Conservation (phyloP, 139 green algal species). For the Prasinococcaceae sp. region DNA sequence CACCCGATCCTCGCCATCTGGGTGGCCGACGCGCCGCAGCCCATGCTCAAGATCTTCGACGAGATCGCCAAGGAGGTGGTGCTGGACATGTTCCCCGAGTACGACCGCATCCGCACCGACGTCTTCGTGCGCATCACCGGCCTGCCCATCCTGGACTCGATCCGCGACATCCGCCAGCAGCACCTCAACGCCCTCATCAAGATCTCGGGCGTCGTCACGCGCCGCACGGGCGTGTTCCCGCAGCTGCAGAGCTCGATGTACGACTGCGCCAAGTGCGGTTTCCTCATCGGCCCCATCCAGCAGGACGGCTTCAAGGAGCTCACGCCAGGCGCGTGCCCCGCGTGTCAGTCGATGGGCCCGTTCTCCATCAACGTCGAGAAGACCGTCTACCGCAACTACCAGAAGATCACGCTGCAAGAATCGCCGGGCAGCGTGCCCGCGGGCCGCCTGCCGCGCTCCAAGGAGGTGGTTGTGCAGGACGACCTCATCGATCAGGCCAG, state of each 20-base stretch:
- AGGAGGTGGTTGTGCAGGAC: conserved; percentile 89
- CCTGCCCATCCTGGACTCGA: conserved; percentile 72
- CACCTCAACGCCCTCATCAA: conserved; percentile 79
- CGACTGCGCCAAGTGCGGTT: conserved; percentile 76
- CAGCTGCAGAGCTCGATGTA: conserved; percentile 86
- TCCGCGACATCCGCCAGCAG: conserved; percentile 78
- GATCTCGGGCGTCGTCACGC: conserved; percentile 79
- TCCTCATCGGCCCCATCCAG: conserved; percentile 76
- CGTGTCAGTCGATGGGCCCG: conserved; percentile 75
- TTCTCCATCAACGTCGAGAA: conserved; percentile 64
- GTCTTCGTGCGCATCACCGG: conserved; percentile 76
- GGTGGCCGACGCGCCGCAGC: conserved; percentile 56
- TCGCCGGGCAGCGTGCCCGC: conserved; percentile 75
- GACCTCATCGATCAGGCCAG: conserved; percentile 89
- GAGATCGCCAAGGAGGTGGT: conserved; percentile 28
- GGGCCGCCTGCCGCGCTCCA: conserved; percentile 83
- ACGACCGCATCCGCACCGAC: conserved; percentile 30
- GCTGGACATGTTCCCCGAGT: conserved; percentile 26
- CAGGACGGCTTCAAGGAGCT: conserved; percentile 50
- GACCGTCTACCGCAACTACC: conserved; percentile 96
- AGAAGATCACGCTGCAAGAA: conserved; percentile 97
- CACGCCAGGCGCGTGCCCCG: conserved; percentile 58
- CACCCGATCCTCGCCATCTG: conserved; percentile 56
- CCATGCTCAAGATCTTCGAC: conserved; percentile 67
- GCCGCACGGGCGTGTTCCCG: conserved; percentile 90